Percentiles rank a stretch among this genome's conserved stretches.
These are phyloP conservation scores for Coemansia sp. DNA, from an alignment of 192 early-diverging fungal species.

Conservation along the genomic window DNA sequence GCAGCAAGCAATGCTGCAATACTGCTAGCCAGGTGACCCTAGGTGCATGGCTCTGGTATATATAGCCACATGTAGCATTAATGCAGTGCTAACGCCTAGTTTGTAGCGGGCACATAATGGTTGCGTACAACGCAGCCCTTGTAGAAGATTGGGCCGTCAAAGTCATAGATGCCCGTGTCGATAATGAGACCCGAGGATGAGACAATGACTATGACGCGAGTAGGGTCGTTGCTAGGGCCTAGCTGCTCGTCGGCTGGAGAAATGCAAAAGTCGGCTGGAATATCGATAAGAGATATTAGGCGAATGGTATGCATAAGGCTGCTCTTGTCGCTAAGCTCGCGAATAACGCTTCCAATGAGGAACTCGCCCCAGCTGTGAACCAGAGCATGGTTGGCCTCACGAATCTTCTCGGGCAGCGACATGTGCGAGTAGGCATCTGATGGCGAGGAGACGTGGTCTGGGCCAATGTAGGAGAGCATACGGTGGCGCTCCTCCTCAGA, in stretches of 20 bases:
- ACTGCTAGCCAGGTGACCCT: background rate
- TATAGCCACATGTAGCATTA: background rate
- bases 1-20: conserved; percentile 15
- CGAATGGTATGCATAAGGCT: conserved; percentile 3
- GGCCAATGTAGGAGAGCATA: conserved; percentile 7
- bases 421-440: conserved; percentile 21
- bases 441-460: conserved; percentile 23
- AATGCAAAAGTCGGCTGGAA: conserved; percentile 48
- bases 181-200: conserved; percentile 28
- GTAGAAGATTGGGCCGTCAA: conserved; percentile 44
- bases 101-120: conserved; percentile 13
- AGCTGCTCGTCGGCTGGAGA: conserved; percentile 44
- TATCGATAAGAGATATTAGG: conserved; percentile 35
- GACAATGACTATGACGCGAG: conserved; percentile 44
- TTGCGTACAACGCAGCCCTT: conserved; percentile 27
- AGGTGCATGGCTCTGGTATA: background rate
- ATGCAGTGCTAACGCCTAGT: background rate
- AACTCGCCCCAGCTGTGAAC: conserved; percentile 47
- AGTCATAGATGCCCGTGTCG: conserved; percentile 41
- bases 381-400: conserved; percentile 37
- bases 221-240: conserved; percentile 42
- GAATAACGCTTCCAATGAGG: conserved; percentile 26
- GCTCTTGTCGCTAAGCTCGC: conserved; percentile 22
- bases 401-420: conserved; percentile 39
- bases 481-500: conserved; percentile 6